These are phyloP conservation scores for Saturnispora sekii DNA, from an alignment of 805 yeast genomes.

Conservation along the genomic window DNA sequence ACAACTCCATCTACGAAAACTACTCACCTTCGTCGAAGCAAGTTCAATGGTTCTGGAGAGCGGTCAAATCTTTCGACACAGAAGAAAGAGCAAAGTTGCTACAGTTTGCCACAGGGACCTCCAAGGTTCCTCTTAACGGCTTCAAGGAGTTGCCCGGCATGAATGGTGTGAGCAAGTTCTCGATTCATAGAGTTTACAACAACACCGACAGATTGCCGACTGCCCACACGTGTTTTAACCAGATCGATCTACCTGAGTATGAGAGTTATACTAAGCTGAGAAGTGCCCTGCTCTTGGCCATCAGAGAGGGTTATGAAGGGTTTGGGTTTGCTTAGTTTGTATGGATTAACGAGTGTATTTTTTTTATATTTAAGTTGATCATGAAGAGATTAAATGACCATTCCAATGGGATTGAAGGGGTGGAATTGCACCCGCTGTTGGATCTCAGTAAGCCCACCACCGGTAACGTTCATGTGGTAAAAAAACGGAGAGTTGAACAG, in stretches of 20 bases:
- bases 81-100: slow-evolving; percentile 91
- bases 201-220: slow-evolving; percentile 81
- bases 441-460: neutral
- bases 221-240: slow-evolving; percentile 96
- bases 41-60: slow-evolving; percentile 96
- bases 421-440: slow-evolving; percentile 26
- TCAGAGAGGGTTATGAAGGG: slow-evolving; percentile 93
- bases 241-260: slow-evolving; percentile 87
- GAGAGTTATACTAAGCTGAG: slow-evolving; percentile 80
- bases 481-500: neutral
- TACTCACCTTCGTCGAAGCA: slow-evolving; percentile 78
- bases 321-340: slow-evolving; percentile 63
- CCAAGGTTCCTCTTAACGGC: slow-evolving; percentile 92
- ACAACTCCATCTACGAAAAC: slow-evolving; percentile 70
- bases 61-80: slow-evolving; percentile 84
- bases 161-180: slow-evolving; percentile 75
- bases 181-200: slow-evolving; percentile 85
- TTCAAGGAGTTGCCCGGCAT: slow-evolving; percentile 85
- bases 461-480: neutral
- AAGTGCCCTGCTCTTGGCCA: slow-evolving; percentile 69
- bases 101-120: slow-evolving; percentile 96
- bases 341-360: neutral
- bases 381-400: neutral
- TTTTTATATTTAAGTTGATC: neutral
- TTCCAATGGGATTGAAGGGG: slow-evolving; percentile 9